Conservation (phyloP, 2,329 filamentous ascomycete genomes). For the Lasiodiplodia sp. region DNA sequence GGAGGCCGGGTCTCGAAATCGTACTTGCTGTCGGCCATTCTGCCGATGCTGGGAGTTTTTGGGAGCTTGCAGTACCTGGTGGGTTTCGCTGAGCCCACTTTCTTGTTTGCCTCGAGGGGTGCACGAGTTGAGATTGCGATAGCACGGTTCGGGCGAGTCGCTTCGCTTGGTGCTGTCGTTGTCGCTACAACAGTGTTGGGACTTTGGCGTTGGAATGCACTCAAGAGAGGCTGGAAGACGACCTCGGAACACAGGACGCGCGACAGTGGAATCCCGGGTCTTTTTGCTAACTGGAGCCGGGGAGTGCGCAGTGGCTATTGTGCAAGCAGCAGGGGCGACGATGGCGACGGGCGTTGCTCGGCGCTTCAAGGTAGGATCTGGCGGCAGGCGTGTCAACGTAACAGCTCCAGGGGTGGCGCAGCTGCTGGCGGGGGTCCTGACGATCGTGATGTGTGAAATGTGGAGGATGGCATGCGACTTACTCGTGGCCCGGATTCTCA, state of each 20-base stretch:
- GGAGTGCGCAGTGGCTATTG: background rate
- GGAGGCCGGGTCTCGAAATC: background rate
- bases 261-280: background rate
- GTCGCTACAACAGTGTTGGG: background rate
- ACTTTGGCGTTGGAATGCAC: background rate
- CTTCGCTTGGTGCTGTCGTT: background rate
- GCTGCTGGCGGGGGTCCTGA: background rate
- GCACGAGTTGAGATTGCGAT: background rate
- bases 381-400: conserved; percentile 13
- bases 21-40: conserved; percentile 6
- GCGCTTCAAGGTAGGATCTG: background rate
- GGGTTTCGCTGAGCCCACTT: background rate
- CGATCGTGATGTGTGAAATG: conserved; percentile 22
- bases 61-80: background rate
- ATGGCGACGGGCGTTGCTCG: conserved; percentile 1
- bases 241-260: background rate
- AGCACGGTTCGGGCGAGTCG: background rate
- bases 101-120: background rate
- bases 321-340: conserved; percentile 1
- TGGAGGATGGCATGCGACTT: conserved; percentile 18
- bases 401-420: conserved; percentile 10
- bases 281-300: background rate
- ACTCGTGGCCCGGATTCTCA: background rate
- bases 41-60: background rate
- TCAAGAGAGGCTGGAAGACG: background rate